Conservation (phyloP, 768 basidiomycete species). For the Trametes cubensis region DNA sequence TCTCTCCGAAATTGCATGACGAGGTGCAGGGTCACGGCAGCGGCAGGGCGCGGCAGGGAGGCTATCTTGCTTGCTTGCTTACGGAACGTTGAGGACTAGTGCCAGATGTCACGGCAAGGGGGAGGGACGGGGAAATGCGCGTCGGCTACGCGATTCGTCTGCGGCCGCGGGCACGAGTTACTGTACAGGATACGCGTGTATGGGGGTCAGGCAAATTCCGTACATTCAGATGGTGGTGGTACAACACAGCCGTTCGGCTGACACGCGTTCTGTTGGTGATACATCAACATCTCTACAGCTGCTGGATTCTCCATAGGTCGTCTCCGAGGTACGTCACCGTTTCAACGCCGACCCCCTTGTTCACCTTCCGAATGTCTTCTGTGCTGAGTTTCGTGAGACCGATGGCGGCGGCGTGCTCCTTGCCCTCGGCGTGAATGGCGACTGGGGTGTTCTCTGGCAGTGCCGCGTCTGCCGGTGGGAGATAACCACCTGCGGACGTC, state of each 20-base stretch:
- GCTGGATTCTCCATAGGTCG: slow-evolving; percentile 77
- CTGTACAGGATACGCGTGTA: neutral
- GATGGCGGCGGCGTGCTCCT: slow-evolving; percentile 87
- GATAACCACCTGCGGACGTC: slow-evolving; percentile 86
- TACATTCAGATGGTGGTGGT: neutral
- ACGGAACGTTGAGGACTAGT: neutral
- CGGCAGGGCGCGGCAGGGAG: neutral
- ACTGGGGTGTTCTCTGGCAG: slow-evolving; percentile 77
- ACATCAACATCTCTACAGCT: slow-evolving; percentile 44
- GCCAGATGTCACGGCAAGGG: neutral
- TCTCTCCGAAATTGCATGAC: slow-evolving; percentile 2
- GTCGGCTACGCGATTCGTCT: too few species aligned
- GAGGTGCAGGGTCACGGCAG: neutral
- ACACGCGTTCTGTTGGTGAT: slow-evolving; percentile 8
- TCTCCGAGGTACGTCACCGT: slow-evolving; percentile 85
- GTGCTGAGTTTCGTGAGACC: slow-evolving; percentile 82
- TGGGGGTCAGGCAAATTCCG: neutral
- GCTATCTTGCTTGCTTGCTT: neutral
- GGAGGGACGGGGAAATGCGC: too few species aligned
- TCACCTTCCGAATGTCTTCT: slow-evolving; percentile 87
- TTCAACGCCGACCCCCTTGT: slow-evolving; percentile 81
- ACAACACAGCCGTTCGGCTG: slow-evolving; percentile 8
- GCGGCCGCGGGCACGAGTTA: neutral
- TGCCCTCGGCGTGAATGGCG: slow-evolving; percentile 95
- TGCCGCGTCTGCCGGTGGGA: slow-evolving; percentile 72